Conservation (phyloP, 108 stramenopile species). For the Cylindrotheca fusiformis region DNA sequence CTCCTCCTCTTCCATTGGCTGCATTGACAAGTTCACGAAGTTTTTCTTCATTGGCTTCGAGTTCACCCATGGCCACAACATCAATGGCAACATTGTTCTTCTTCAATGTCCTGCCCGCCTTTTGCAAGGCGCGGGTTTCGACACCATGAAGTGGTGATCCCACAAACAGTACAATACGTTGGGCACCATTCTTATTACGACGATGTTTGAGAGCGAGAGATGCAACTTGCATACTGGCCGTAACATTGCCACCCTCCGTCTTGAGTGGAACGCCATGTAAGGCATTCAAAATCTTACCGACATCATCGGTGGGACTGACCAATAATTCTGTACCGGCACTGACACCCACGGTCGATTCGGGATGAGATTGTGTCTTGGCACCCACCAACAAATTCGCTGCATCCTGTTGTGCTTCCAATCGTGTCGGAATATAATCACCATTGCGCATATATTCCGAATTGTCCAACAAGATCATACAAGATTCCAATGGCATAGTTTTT, state of each 20-base stretch:
- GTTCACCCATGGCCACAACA: conserved; percentile 92
- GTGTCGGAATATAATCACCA: conserved; percentile 98
- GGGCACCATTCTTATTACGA: conserved; percentile 95
- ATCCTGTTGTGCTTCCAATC: conserved; percentile 96
- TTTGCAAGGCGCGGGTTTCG: conserved; percentile 54
- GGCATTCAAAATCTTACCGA: conserved; percentile 90
- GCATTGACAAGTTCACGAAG: conserved; percentile 91
- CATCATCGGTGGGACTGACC: conserved; percentile 92
- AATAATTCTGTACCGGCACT: conserved; percentile 88
- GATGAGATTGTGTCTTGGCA: conserved; percentile 90
- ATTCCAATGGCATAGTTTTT: conserved; percentile 89
- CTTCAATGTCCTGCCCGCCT: conserved; percentile 86
- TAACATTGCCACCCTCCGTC: conserved; percentile 53
- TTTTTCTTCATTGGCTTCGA: conserved; percentile 87
- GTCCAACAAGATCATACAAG: conserved; percentile 97
- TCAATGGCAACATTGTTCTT: conserved; percentile 97
- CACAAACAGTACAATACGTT: conserved; percentile 94
- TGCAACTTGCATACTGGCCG: conserved; percentile 89
- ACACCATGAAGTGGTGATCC: conserved; percentile 70
- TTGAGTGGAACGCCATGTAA: conserved; percentile 60
- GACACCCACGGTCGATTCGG: conserved; percentile 97
- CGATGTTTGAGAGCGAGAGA: conserved; percentile 96
- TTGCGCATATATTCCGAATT: conserved; percentile 98
- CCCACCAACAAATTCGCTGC: conserved; percentile 94
- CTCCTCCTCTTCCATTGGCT: conserved; percentile 78